Percentiles rank a stretch among this genome's conserved stretches.
Conservation (phyloP, 2,329 filamentous ascomycete genomes). For the Venturia nashicola region DNA sequence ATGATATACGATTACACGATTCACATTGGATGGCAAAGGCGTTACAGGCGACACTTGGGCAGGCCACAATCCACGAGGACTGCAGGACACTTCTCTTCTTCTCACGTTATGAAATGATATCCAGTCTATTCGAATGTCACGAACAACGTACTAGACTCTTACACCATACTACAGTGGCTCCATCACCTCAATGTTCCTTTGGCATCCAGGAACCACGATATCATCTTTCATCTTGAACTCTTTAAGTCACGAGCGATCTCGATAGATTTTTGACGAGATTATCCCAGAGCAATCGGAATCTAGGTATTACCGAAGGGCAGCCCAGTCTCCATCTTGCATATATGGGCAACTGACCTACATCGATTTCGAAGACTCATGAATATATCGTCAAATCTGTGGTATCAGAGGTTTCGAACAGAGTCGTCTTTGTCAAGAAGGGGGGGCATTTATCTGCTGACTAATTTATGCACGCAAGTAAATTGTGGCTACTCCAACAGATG, state of each 20-base stretch:
- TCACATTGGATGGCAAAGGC: not conserved
- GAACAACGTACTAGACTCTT: not conserved
- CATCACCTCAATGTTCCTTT: too few species aligned
- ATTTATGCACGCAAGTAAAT: not conserved
- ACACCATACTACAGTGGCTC: not conserved
- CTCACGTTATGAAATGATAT: constrained; percentile 2
- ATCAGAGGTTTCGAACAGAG: not conserved
- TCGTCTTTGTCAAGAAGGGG: not conserved
- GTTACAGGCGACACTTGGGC: not conserved
- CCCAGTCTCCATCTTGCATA: not conserved
- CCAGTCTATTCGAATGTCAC: not conserved
- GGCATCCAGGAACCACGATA: too few species aligned
- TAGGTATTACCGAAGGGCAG: not conserved
- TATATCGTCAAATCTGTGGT: not conserved
- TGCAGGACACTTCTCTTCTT: not conserved
- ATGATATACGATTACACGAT: not conserved
- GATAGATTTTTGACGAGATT: too few species aligned
- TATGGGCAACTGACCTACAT: not conserved
- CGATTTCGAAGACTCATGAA: not conserved
- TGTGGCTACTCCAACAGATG: not conserved
- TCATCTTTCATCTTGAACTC: too few species aligned
- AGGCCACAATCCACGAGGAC: not conserved
- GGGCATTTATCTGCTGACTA: not conserved
- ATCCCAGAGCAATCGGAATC: too few species aligned
- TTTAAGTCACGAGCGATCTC: too few species aligned